These are phyloP conservation scores for Ajuga chamaepitys DNA, from an alignment of 257 asterid species.

Conservation along the genomic window DNA sequence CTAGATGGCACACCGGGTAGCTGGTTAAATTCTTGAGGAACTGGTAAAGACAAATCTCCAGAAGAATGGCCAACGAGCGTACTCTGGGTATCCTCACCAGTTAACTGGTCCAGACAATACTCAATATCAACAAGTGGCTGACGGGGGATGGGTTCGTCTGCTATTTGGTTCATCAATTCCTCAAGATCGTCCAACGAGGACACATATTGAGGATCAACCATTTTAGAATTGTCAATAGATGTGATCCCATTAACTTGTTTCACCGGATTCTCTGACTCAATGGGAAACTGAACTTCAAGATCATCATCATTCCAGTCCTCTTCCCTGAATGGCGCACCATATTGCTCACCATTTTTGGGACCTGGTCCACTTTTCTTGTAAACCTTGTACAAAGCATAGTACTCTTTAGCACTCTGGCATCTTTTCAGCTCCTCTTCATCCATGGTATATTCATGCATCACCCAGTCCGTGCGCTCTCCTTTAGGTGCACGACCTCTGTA, in stretches of 20 bases:
- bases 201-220: slow-evolving; percentile 9
- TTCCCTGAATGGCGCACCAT: slow-evolving; percentile 87
- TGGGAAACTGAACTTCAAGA: slow-evolving; percentile 14
- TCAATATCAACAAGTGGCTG: slow-evolving; percentile 21
- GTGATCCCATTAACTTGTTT: slow-evolving; percentile 16
- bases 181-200: slow-evolving; percentile 39
- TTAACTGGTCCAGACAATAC: slow-evolving; percentile 23
- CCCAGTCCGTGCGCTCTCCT: slow-evolving; percentile 95
- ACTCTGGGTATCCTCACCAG: slow-evolving; percentile 33
- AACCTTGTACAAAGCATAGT: slow-evolving; percentile 78
- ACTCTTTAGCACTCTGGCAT: slow-evolving; percentile 44
- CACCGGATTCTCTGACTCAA: slow-evolving; percentile 20
- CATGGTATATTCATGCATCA: slow-evolving; percentile 91
- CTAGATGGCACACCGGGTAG: slow-evolving; percentile 23
- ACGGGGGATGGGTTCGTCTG: slow-evolving; percentile 26
- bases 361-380: slow-evolving; percentile 97
- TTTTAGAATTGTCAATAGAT: slow-evolving; percentile 12
- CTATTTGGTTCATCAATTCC: slow-evolving; percentile 41
- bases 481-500: slow-evolving; percentile 84
- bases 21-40: slow-evolving; percentile 15
- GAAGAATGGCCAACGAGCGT: slow-evolving; percentile 31
- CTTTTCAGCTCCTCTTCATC: slow-evolving; percentile 76
- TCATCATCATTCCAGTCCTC: slow-evolving; percentile 84
- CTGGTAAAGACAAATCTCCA: slow-evolving; percentile 23
- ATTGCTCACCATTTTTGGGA: slow-evolving; percentile 97